These are phyloP conservation scores for Aspergillus leporis DNA, from an alignment of 495 filamentous ascomycete species.

Conservation along the genomic window DNA sequence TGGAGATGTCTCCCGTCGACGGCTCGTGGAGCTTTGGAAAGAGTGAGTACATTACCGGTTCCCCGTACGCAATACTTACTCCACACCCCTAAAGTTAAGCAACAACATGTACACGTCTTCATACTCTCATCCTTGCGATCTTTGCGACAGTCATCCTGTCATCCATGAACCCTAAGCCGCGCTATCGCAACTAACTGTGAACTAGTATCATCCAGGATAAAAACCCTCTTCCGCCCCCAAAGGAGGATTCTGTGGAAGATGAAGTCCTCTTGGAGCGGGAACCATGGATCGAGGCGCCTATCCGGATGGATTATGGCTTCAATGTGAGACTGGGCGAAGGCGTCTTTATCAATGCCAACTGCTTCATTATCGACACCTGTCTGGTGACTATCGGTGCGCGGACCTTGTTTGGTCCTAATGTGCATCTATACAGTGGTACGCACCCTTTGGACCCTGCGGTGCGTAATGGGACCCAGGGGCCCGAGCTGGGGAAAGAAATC, in stretches of 20 bases:
- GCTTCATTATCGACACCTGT: conserved; percentile 76
- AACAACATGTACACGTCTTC: no score
- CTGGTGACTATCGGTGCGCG: conserved; percentile 74
- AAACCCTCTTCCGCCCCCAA: conserved; percentile 59
- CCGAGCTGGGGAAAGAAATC: conserved; percentile 75
- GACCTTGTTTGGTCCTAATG: conserved; percentile 78
- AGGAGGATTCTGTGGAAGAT: conserved; percentile 56
- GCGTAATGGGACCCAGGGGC: conserved; percentile 71
- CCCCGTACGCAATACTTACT: neutral
- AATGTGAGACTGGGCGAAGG: conserved; percentile 66
- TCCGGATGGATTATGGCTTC: conserved; percentile 74
- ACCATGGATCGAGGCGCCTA: conserved; percentile 70
- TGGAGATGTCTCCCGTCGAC: conserved; percentile 56
- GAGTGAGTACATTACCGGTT: conserved; percentile 53
- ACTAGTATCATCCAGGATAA: conserved; percentile 60
- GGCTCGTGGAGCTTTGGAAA: conserved; percentile 66
- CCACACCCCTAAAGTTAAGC: neutral
- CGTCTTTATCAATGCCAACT: conserved; percentile 78
- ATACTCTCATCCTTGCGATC: conserved; percentile 1
- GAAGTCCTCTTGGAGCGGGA: conserved; percentile 58
- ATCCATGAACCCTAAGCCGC: neutral
- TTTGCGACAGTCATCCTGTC: neutral
- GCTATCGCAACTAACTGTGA: neutral
- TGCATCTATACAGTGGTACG: conserved; percentile 66
- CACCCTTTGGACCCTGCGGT: conserved; percentile 76